Evolutionary conservation across 2,329 filamentous ascomycete genomes (phyloP), one percentile per base, ranked within the genome.

Genomic region (Sporothrix curviconia): DNA sequence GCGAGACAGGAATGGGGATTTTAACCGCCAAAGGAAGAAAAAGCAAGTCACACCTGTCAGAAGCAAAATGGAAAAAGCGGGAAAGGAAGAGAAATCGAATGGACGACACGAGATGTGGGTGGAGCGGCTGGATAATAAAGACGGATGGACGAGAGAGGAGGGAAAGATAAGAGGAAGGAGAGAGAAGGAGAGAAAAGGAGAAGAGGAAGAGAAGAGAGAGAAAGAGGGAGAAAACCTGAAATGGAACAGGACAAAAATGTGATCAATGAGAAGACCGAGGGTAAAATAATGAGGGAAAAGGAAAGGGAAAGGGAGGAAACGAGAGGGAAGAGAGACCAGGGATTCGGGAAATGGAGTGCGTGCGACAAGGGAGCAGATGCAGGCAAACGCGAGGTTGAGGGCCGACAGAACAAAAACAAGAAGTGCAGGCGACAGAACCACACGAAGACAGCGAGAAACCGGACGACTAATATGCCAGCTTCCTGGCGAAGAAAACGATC

Each of bases 331-430:
- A 42, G n/a, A 22, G 25, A 19, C 49, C 34, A 39, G 37, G 36
- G 39, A 34, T 30, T 54, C 51, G 51, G 28, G 39, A 36, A 54
- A 44, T 43, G 28, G 24, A 54, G 51, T 54, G 51, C 17, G 51
- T 43, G 17, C 28, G 51, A 40, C 36, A 24, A 34, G 36, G 25
- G 37, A 32, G 25, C 36, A 42, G 25, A 12, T 42, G n/a, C 19
- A 9, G 7, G 47, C 11, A 14, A 19, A 22, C 2, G 12, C 9
- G 24, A 30, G 24, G 12, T 37, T 8, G 17, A n/a, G 19, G 22
- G 24, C 5, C 3, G 12, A 4, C 22, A 49, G 40, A 22, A 25
- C 12, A 22, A 43, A 11, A 36, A 30, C 17, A 49, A 24, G 47
- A 9, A 30, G 28, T 39, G 34, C 32, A 34, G 37, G 17, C 49